Percentiles rank a stretch among this genome's conserved stretches.
phyloP scores from a whole-genome alignment of 2,329 filamentous ascomycete species.

The Ophiostoma perfectum region DNA sequence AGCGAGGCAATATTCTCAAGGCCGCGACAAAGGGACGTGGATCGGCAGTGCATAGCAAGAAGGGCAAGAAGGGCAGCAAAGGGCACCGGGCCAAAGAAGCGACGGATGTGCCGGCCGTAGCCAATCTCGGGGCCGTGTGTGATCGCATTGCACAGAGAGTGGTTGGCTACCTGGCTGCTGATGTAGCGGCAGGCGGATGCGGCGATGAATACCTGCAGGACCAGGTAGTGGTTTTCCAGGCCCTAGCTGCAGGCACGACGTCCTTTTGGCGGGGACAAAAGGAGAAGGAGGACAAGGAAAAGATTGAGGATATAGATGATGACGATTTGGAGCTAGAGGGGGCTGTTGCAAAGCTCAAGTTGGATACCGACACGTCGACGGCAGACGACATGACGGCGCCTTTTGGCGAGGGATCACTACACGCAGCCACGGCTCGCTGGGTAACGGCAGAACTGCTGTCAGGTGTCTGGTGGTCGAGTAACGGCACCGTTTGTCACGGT shows the following conservation, averaged over 20 bases:
- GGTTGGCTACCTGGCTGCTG: constrained; percentile 41
- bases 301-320: constrained; percentile 25
- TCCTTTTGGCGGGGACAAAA: constrained; percentile 37
- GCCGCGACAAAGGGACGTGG: constrained; percentile 27
- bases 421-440: constrained; percentile 58
- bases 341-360: not conserved
- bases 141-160: constrained; percentile 34
- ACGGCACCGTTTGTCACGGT: constrained; percentile 47
- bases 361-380: constrained; percentile 27
- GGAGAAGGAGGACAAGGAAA: constrained; percentile 6
- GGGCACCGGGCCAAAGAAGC: not conserved
- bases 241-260: constrained; percentile 49
- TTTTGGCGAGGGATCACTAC: constrained; percentile 52
- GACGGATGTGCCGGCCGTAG: not conserved
- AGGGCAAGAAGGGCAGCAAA: not conserved
- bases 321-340: constrained; percentile 1
- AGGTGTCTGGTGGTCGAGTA: constrained; percentile 45
- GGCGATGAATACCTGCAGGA: constrained; percentile 57
- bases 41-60: not conserved
- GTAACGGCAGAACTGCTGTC: constrained; percentile 50
- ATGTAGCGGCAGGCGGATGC: constrained; percentile 40
- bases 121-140: constrained; percentile 22
- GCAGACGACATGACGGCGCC: constrained; percentile 45
- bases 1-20: not conserved
- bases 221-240: constrained; percentile 57